Base-by-base conservation (phyloP, 352 stramenopile genomes). In the Pythium aphanidermatum region DNA sequence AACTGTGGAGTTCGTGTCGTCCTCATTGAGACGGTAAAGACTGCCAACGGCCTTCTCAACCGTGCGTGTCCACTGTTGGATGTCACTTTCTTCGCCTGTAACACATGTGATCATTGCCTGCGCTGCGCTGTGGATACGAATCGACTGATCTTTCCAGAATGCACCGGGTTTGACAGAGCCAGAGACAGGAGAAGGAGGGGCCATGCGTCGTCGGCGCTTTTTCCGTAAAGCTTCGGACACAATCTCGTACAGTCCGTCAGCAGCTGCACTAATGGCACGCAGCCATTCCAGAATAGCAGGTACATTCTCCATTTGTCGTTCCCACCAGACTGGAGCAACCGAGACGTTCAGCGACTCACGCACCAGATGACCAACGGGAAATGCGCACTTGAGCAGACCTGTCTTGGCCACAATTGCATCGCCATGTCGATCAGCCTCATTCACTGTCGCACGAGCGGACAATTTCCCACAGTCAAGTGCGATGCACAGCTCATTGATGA, bases 271-370 rank as follows among this genome's bases (percentile, higher is more conserved):
- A 20, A 90, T 52, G n/a, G 52, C 68, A 19, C 79, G 70, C 12
- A 94, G 63, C 80, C 83, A 92, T 46, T 88, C 68, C 16, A 94
- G 37, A 32, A 90, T 61, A 13, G 46, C 54, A 5, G 68, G 51
- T 16, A 90, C 9, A 7, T 52, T 46, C 32, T 76, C 57, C 55
- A 88, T 84, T 20, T 86, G 73, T 17, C 55, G 55, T 51, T 88
- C 69, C 70, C 71, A 86, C 75, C 82, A 90, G 2, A 42, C 53
- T 14, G 80, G 79, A 4, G 70, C 52, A 3, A 90, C 72, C 2
- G 77, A 87, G 3, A 90, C 55, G 51, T 88, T 92, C 11, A 91
- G 50, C 27, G 80, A 83, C 5, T 65, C 71, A 9, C 77, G 65
- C 7, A 75, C 43, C n/a, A 91, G 46, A 20, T 70, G 68, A 0